Evolutionary conservation across 2,329 filamentous ascomycete genomes (phyloP), one percentile per base, ranked within the genome.

Genomic region (Colletotrichum camelliae): DNA sequence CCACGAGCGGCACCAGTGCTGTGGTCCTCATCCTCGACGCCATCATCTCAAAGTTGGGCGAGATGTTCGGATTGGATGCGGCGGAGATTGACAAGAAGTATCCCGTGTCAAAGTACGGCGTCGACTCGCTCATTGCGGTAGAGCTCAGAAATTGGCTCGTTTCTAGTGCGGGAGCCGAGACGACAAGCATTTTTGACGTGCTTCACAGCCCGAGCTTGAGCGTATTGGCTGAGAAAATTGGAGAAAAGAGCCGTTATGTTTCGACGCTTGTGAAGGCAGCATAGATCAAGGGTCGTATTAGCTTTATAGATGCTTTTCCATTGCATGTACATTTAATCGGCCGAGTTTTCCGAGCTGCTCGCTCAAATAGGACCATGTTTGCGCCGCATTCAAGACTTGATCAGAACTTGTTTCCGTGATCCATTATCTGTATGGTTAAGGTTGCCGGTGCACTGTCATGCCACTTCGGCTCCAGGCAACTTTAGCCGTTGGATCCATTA

Each of bases 41-140:
- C 60, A 74, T 81, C n/a, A 55, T 79, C 21, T 69, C 77, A 29
- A 76, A 78, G 67, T 74, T 84, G 15, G 77, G 78, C 7, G 80
- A 79, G 31, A 77, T 81, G 35, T 78, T 83, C 57, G 79, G 77
- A 37, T 78, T 80, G n/a, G 67, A 80, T 5, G 77, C 75, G 7
- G 76, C 78, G 7, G 79, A 81, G n/a, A 77, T 84, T 13, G 77
- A 79, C 64, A 71, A 77, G 15, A 77, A 67, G 21, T 77, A 80
- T 55, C 61, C 78, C 21, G 68, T 80, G 29, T 70, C 77, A 72
- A 69, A 70, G 3, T 82, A 81, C 64, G 82, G 82, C 2, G 76
- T 83, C 8, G 82, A 83, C 77, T 83, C 81, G 21, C 79, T 84
- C 15, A 80, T 83, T 10, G 82, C 80, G 1, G 79, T 82, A 4